Conservation (phyloP, 768 basidiomycete genomes). For the Epithele typhae region DNA sequence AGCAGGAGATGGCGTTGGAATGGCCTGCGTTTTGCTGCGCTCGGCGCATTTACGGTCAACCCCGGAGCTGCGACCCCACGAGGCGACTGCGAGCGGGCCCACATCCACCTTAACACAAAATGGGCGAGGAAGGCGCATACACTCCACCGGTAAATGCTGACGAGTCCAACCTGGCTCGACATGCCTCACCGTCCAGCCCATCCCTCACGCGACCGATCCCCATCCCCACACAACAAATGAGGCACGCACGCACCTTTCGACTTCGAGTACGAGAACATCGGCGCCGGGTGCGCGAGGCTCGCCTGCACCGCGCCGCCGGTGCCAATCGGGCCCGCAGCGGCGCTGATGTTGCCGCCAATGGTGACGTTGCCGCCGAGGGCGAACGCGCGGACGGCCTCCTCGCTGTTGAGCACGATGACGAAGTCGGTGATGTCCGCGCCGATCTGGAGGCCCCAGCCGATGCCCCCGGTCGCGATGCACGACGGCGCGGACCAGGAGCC, state of each 20-base stretch:
- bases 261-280: constrained; percentile 97
- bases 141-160: no score
- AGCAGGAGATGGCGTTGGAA: no score
- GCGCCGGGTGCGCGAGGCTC: constrained; percentile 85
- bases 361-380: constrained; percentile 95
- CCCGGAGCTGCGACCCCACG: no score
- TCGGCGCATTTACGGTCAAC: no score
- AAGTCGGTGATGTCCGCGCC: constrained; percentile 95
- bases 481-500: constrained; percentile 97
- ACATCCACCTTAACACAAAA: no score
- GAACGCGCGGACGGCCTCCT: constrained; percentile 94
- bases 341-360: constrained; percentile 85
- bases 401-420: constrained; percentile 94
- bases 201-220: neutral
- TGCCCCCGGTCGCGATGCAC: constrained; percentile 93
- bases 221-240: neutral
- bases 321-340: constrained; percentile 88
- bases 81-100: no score
- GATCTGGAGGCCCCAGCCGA: constrained; percentile 93
- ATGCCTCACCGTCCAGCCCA: neutral
- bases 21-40: no score
- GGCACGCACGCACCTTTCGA: constrained; percentile 66
- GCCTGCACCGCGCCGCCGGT: constrained; percentile 90
- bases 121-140: no score
- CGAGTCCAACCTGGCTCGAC: no score